Conservation (phyloP, 345 rosid genomes). For the Moricandia arvensis region DNA sequence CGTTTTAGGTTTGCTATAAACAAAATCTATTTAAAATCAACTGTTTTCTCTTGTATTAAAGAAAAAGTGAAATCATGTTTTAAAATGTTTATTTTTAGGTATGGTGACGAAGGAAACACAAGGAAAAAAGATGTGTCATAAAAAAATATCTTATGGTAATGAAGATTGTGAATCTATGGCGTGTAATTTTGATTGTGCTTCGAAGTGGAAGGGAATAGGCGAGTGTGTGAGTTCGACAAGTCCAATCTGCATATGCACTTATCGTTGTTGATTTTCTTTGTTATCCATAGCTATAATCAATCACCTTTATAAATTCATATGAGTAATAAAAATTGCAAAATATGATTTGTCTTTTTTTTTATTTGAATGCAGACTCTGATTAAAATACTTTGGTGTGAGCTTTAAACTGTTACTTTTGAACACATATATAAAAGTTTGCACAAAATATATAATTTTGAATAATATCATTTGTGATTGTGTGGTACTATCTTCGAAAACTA, state of each 20-base stretch:
- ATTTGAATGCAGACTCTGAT: neutral
- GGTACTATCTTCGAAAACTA: neutral
- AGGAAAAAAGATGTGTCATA: neutral
- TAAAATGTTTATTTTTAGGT: neutral
- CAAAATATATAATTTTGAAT: neutral
- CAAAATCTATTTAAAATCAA: neutral
- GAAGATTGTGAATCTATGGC: conserved; percentile 5
- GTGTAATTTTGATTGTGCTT: neutral
- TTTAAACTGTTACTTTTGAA: neutral
- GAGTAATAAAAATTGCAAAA: neutral
- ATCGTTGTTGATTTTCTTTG: neutral
- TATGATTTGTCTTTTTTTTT: neutral
- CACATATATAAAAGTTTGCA: neutral
- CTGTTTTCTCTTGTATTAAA: neutral
- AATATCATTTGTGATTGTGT: neutral
- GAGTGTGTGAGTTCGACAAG: neutral
- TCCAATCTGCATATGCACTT: neutral
- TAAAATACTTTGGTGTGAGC: neutral
- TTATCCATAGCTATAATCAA: neutral
- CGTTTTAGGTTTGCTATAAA: conserved; percentile 8
- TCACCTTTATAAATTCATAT: neutral
- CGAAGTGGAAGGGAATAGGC: neutral
- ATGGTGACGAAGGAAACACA: neutral
- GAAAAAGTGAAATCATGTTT: neutral
- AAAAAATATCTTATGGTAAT: neutral